These are phyloP conservation scores for Globisporangium rhizosaccharum DNA, from an alignment of 352 stramenopile genomes.

Conservation along the genomic window DNA sequence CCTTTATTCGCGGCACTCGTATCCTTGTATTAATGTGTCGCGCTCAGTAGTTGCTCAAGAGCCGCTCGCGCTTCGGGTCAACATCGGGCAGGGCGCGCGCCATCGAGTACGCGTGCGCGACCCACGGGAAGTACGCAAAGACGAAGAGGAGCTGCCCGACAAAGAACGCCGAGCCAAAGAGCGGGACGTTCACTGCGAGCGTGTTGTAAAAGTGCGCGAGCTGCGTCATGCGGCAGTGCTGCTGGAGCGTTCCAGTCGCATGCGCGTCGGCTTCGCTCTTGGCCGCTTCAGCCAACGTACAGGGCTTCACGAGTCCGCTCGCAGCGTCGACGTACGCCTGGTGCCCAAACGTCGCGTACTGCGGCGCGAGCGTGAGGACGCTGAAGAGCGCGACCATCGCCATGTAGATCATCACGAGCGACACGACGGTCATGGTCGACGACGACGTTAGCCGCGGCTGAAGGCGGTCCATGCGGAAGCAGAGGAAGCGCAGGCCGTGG, in stretches of 20 bases:
- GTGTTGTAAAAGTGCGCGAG: constrained; percentile 79
- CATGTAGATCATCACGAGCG: constrained; percentile 78
- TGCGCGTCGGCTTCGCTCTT: constrained; percentile 14
- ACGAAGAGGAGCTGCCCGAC: constrained; percentile 69
- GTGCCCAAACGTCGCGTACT: constrained; percentile 84
- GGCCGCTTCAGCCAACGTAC: constrained; percentile 64
- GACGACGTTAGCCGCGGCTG: constrained; percentile 66
- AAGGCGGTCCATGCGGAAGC: constrained; percentile 66
- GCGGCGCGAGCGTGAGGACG: constrained; percentile 71
- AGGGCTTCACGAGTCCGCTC: constrained; percentile 40
- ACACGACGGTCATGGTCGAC: constrained; percentile 73
- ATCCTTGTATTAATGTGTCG: neutral
- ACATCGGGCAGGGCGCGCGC: constrained; percentile 48
- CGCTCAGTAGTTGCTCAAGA: constrained; percentile 54
- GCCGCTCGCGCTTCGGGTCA: constrained; percentile 65
- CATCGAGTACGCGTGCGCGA: constrained; percentile 69
- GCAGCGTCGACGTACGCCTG: constrained; percentile 50
- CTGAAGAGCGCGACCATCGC: constrained; percentile 79
- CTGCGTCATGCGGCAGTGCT: constrained; percentile 71
- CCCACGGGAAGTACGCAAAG: constrained; percentile 70
- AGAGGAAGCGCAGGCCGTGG: constrained; percentile 74
- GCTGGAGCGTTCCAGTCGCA: constrained; percentile 13
- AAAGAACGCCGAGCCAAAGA: constrained; percentile 75
- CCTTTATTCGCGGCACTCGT: neutral
- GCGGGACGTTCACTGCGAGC: constrained; percentile 59